Evolutionary conservation across 2,329 filamentous ascomycete species (phyloP), one percentile per base, ranked within the genome.

Genomic region (Fusarium torulosum): DNA sequence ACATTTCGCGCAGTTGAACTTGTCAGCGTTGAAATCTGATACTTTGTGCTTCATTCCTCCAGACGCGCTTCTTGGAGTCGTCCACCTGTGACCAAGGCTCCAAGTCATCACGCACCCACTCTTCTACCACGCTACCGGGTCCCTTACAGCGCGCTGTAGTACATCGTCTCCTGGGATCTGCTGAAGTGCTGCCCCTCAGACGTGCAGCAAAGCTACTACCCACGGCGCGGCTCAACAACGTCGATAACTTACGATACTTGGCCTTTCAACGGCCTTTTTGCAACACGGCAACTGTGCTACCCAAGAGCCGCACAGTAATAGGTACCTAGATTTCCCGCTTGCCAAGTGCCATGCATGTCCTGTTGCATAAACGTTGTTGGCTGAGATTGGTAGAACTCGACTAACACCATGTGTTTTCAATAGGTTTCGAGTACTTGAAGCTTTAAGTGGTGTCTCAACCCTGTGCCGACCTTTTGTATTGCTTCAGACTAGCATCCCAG

Each of bases 41-140:
- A 53, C 38, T 54, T 54, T 69, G 45, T 69, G 41, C 46, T 63
- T 62, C 65, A 52, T 69, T 68, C 65, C 55, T 68, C 19, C 45
- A 45, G 13, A 53, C 56, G 35, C 11, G 41, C 27, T 42, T 25
- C 21, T 42, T 27, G 17, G 52, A 29, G 11, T 44, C 37, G 37
- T 13, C 31, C 41, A 59, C 46, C 37, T 38, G 49, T 54, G 52
- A 27, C 41, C 19, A 29, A 23, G 19, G 49, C 42, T 31, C 29
- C 53, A 41, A 27, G 43, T 35, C 51, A 42, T 19, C 27, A 52
- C 63, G 37, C 47, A 60, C 51, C 63, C 53, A 57, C 50, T 47
- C 60, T 56, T 43, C 46, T 49, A 66, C 64, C 64, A 47, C 51
- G 50, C 44, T 55, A 41, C 52, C 50, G 49, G 52, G 37, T 59